Conservation (phyloP, 306 rosid species). For the Sophora flavescens region DNA sequence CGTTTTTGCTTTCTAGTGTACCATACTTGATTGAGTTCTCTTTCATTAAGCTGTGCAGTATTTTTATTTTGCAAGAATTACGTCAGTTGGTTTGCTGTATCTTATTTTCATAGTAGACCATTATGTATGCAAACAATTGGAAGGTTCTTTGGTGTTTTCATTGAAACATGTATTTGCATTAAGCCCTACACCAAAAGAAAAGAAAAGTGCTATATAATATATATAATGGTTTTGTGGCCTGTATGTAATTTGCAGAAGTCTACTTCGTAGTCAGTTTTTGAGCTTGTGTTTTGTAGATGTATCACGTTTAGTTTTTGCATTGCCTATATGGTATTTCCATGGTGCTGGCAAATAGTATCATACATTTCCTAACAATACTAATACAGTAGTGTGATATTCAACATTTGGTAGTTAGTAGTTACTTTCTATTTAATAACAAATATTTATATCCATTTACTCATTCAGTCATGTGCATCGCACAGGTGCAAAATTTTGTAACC, state of each 20-base stretch:
- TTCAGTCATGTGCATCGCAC: slow-evolving; percentile 10
- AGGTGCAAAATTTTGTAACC: not conserved
- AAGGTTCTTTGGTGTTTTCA: not conserved
- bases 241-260: not conserved
- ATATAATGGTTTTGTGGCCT: not conserved
- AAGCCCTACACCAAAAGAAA: not conserved
- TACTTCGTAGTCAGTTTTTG: not conserved
- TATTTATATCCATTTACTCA: slow-evolving; percentile 14
- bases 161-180: not conserved
- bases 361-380: not conserved
- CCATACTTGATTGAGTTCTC: slow-evolving; percentile 32
- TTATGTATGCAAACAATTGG: not conserved
- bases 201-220: not conserved
- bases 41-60: not conserved
- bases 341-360: not conserved
- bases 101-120: not conserved
- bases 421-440: slow-evolving; percentile 26
- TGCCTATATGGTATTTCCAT: not conserved
- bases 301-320: not conserved
- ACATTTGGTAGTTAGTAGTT: slow-evolving; percentile 4
- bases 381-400: not conserved
- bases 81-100: slow-evolving; percentile 4
- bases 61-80: slow-evolving; percentile 30
- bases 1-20: slow-evolving; percentile 13
- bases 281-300: not conserved